These are phyloP conservation scores for Knufia fluminis DNA, from an alignment of 2,329 filamentous ascomycete genomes.

Conservation along the genomic window DNA sequence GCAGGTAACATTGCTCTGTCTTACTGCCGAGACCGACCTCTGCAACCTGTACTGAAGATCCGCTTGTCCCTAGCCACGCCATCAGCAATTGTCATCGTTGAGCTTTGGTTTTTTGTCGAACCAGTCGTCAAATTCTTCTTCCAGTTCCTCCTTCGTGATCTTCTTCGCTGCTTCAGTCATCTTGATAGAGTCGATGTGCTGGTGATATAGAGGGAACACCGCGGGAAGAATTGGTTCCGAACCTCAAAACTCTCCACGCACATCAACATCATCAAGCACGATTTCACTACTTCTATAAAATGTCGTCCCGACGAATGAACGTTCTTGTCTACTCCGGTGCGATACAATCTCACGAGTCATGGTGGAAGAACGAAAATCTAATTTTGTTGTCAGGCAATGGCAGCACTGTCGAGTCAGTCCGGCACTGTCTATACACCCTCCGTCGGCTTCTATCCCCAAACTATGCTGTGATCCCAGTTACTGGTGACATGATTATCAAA, in stretches of 20 bases:
- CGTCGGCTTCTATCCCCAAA: slow-evolving; percentile 77
- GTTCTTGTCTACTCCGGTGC: slow-evolving; percentile 86
- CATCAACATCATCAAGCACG: neutral
- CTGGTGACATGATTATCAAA: slow-evolving; percentile 67
- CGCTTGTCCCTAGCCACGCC: slow-evolving; percentile 69
- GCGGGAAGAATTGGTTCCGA: neutral
- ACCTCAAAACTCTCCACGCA: neutral
- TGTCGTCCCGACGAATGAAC: slow-evolving; percentile 68
- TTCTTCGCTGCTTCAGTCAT: slow-evolving; percentile 53
- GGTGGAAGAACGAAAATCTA: slow-evolving; percentile 25
- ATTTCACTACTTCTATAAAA: too few species aligned
- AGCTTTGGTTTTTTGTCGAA: slow-evolving; percentile 37
- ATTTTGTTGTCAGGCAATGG: slow-evolving; percentile 56
- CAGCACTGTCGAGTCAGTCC: slow-evolving; percentile 77
- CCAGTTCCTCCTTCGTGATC: slow-evolving; percentile 34
- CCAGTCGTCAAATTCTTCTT: slow-evolving; percentile 93
- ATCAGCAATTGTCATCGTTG: slow-evolving; percentile 4
- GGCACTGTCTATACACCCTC: slow-evolving; percentile 79
- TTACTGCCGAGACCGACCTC: slow-evolving; percentile 41
- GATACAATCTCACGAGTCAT: slow-evolving; percentile 23
- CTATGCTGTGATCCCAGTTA: slow-evolving; percentile 85
- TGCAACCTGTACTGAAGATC: slow-evolving; percentile 92
- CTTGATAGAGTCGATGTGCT: slow-evolving; percentile 16
- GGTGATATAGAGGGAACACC: slow-evolving; percentile 10
- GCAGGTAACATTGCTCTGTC: neutral